These are phyloP conservation scores for Alectoria sarmentosa DNA, from an alignment of 495 filamentous ascomycete genomes.

Conservation along the genomic window DNA sequence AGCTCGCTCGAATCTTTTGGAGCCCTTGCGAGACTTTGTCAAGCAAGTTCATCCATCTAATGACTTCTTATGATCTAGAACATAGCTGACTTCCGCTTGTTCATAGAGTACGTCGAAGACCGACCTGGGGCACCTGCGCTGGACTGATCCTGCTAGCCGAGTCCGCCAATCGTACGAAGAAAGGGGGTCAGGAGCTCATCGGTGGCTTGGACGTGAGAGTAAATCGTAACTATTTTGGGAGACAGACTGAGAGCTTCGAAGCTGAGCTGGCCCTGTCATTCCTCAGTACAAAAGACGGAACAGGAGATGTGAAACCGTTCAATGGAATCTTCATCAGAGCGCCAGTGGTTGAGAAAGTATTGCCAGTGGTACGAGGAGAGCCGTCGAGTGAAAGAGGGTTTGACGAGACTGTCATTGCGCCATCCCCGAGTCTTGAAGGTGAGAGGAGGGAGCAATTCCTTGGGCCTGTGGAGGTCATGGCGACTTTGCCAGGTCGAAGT, in stretches of 20 bases:
- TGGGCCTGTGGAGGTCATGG: slow-evolving; percentile 44
- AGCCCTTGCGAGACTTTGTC: slow-evolving; percentile 84
- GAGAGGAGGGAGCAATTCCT: slow-evolving; percentile 37
- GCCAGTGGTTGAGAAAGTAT: slow-evolving; percentile 80
- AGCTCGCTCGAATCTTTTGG: slow-evolving; percentile 66
- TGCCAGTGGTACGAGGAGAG: slow-evolving; percentile 48
- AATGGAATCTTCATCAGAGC: slow-evolving; percentile 88
- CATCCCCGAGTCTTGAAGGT: slow-evolving; percentile 46
- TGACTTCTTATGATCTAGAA: not conserved
- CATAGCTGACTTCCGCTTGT: slow-evolving; percentile 22
- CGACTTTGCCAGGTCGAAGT: slow-evolving; percentile 42
- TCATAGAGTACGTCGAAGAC: slow-evolving; percentile 56
- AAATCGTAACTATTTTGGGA: slow-evolving; percentile 91
- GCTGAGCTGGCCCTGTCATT: slow-evolving; percentile 70
- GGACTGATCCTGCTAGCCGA: slow-evolving; percentile 89
- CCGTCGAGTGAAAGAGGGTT: slow-evolving; percentile 44
- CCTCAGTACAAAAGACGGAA: slow-evolving; percentile 39
- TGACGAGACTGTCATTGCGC: slow-evolving; percentile 61
- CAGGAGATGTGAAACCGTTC: slow-evolving; percentile 45
- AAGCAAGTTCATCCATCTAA: slow-evolving; percentile 53
- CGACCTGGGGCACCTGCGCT: slow-evolving; percentile 94
- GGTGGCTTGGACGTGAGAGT: slow-evolving; percentile 89
- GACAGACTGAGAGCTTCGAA: slow-evolving; percentile 90
- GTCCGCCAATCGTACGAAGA: slow-evolving; percentile 79
- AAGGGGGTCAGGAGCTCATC: slow-evolving; percentile 87